phyloP scores from a whole-genome alignment of 2,329 filamentous ascomycete genomes.

The Ophiostoma tasmaniense region DNA sequence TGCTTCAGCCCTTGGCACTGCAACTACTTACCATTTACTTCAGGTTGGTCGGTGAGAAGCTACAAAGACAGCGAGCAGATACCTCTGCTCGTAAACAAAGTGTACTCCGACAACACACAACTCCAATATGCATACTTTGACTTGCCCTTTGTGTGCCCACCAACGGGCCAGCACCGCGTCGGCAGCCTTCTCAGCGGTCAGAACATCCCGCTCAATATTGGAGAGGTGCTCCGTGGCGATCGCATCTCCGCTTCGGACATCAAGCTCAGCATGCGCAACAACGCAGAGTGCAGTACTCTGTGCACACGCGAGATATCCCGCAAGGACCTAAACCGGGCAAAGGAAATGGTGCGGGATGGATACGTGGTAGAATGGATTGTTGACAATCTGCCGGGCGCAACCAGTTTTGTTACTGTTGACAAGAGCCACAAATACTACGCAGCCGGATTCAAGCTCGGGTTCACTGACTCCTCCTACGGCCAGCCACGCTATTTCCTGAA shows the following conservation, averaged over 20 bases:
- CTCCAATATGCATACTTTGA: constrained; percentile 89
- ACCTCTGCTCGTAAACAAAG: constrained; percentile 83
- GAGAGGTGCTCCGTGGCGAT: constrained; percentile 80
- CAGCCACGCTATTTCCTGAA: constrained; percentile 66
- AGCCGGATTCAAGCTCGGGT: constrained; percentile 81
- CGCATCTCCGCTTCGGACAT: constrained; percentile 80
- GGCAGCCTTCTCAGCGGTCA: constrained; percentile 66
- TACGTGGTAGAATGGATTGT: constrained; percentile 93
- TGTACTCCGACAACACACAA: constrained; percentile 81
- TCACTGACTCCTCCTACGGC: constrained; percentile 54
- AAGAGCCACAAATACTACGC: constrained; percentile 82
- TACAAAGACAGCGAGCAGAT: constrained; percentile 70
- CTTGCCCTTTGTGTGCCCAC: constrained; percentile 77
- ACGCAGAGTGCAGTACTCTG: constrained; percentile 63
- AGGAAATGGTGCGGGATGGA: constrained; percentile 64
- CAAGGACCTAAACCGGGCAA: constrained; percentile 57
- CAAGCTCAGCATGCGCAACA: constrained; percentile 66
- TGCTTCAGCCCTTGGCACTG: too few species aligned
- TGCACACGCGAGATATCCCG: constrained; percentile 61
- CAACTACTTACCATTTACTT: constrained; percentile 1
- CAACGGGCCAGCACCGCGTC: constrained; percentile 56
- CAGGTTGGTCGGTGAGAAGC: constrained; percentile 73
- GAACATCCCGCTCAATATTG: constrained; percentile 72
- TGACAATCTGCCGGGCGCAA: constrained; percentile 82
- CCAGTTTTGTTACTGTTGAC: constrained; percentile 79